These are phyloP conservation scores for Gamsiella multidivaricata DNA, from an alignment of 192 early-diverging fungal genomes.

Conservation along the genomic window DNA sequence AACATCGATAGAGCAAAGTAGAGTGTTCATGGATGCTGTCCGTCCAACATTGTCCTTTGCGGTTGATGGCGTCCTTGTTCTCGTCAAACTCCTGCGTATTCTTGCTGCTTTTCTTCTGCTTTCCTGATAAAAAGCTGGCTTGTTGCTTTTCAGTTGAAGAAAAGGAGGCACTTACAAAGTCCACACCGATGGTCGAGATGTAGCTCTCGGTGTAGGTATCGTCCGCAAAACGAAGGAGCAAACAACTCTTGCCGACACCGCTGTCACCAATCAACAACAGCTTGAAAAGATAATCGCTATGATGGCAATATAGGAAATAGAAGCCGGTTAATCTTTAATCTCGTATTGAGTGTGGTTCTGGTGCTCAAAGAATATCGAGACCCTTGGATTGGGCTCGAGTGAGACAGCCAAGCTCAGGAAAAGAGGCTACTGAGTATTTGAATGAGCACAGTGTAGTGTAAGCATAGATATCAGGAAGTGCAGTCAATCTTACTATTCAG, in stretches of 20 bases:
- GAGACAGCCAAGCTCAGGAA: neutral
- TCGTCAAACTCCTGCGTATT: too few species aligned
- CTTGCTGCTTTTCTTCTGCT: too few species aligned
- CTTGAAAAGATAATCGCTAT: constrained; percentile 99
- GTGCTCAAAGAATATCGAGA: neutral
- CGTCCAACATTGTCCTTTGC: too few species aligned
- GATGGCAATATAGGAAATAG: neutral
- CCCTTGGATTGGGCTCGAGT: neutral
- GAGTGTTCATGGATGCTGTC: too few species aligned
- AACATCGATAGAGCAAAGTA: too few species aligned
- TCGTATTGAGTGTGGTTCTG: neutral
- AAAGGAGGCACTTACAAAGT: constrained; percentile 79
- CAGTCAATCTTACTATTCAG: constrained; percentile 56
- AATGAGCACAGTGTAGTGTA: neutral
- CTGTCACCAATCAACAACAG: constrained; percentile 98
- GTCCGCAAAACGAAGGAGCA: constrained; percentile 97
- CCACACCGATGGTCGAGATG: constrained; percentile 98
- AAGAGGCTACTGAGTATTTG: neutral
- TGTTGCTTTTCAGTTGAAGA: too few species aligned
- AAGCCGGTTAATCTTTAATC: neutral
- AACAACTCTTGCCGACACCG: constrained; percentile 97
- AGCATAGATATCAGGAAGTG: neutral
- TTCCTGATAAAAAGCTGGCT: too few species aligned
- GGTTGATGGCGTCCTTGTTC: too few species aligned
- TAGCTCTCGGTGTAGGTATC: constrained; percentile 99